Conservation (phyloP, 139 green algal genomes). For the Picochlorum costavermella region DNA sequence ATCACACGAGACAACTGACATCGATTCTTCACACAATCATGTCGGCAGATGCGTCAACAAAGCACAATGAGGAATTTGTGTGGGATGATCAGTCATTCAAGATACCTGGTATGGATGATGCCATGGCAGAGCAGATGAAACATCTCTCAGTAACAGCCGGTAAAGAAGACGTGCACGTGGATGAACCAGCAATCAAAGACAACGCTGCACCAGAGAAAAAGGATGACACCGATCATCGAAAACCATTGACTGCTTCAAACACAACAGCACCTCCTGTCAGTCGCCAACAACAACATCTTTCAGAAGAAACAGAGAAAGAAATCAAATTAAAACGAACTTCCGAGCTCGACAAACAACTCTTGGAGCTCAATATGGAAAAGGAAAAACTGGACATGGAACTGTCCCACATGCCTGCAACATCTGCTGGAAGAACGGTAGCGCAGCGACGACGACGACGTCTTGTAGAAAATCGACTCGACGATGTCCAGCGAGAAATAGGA, state of each 20-base stretch:
- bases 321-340: neutral
- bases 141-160: no score
- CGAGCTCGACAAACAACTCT: neutral
- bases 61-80: neutral
- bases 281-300: neutral
- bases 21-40: neutral
- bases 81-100: neutral
- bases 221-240: no score
- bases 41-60: neutral
- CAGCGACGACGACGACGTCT: neutral
- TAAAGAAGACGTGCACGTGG: no score
- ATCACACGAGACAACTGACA: neutral
- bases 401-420: neutral
- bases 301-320: neutral
- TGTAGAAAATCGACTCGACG: neutral
- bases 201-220: no score
- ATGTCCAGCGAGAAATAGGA: neutral
- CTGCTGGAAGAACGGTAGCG: neutral
- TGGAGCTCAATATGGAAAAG: constrained; percentile 1
- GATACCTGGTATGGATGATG: no score
- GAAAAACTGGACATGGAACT: constrained; percentile 1
- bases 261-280: neutral
- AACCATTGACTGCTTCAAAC: neutral
- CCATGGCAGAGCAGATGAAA: no score
- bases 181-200: no score